Base-by-base conservation (phyloP, 1,284 basidiomycete species). In the Pseudomicrostroma phylloplanum region DNA sequence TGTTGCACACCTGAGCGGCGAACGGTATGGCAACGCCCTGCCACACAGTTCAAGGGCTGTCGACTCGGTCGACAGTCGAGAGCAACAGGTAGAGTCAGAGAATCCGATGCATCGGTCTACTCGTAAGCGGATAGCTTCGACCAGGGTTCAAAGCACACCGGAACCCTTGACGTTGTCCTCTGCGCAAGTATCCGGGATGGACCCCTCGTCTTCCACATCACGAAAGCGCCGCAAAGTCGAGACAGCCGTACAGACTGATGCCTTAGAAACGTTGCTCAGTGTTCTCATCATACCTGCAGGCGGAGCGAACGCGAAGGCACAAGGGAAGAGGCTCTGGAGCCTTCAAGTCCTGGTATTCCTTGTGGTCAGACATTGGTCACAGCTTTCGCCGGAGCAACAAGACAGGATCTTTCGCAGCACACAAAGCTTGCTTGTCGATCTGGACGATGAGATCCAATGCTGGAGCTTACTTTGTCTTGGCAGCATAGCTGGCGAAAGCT, bases 291-390 rank as follows among this genome's bases (percentile, higher is more conserved):
- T 65, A 83, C 23, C 58, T 77, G 78, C 56, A 8, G 51, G 21
- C n/a, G 51, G 13, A 15, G 26, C 17, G 13, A 6, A 23, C 51
- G 17, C 15, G 2, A 54, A 54, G 21, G 51, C 51, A 6, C 51
- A 56, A 64, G 21, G 60, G 68, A 21, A 69, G 80, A 7, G 57
- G 80, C 0, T 87, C 87, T 68, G 84, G 58, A 9, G 85, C 60
- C 80, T 92, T 0, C 92, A 96, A 79, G 82, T 87, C 2, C 81
- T 94, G 1, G 83, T 92, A n/a, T 93, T 96, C 81, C 81, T 93
- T 70, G 83, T 91, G 62, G 86, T 89, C 69, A 83, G 85, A 26
- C 86, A 92, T 75, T 91, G 89, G 88, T 41, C 68, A 21, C 73
- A 82, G 17, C 73, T 92, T 26, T 85, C 88, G 62, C 74, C 80